Conservation (phyloP, 345 rosid species). For the Syzygium oleosum region DNA sequence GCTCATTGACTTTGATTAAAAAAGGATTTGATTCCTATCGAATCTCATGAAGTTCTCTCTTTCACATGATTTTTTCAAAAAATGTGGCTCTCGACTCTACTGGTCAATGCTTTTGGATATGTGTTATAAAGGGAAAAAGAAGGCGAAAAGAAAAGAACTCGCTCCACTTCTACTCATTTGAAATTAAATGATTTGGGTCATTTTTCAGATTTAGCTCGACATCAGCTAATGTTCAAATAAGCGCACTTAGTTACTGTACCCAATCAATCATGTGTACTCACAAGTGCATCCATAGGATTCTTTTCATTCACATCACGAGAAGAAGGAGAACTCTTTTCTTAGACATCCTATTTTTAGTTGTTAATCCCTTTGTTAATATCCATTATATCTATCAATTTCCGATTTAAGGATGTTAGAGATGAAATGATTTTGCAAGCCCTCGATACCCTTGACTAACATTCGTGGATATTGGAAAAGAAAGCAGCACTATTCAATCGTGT, state of each 20-base stretch:
- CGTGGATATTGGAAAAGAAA: too few relatives aligned
- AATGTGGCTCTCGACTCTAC: not conserved
- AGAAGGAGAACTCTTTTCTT: not conserved
- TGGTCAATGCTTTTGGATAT: not conserved
- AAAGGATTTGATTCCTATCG: too few relatives aligned
- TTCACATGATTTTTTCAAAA: not conserved
- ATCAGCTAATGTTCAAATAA: too few relatives aligned
- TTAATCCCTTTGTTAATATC: too few relatives aligned
- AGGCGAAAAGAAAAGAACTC: not conserved
- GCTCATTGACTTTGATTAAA: not conserved
- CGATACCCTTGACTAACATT: too few relatives aligned
- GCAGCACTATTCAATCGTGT: not conserved
- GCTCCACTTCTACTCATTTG: too few relatives aligned
- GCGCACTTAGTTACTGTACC: too few relatives aligned
- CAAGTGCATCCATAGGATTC: too few relatives aligned
- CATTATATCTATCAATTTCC: not conserved
- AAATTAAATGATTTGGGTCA: not conserved
- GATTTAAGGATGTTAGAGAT: not conserved
- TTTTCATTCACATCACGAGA: not conserved
- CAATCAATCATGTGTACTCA: not conserved
- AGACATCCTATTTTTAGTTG: too few relatives aligned
- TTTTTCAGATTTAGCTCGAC: not conserved
- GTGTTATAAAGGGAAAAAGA: not conserved
- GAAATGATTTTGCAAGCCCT: too few relatives aligned
- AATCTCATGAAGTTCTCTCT: not conserved